Evolutionary conservation across 306 rosid species (phyloP).

Genomic region (Begonia masoniana): DNA sequence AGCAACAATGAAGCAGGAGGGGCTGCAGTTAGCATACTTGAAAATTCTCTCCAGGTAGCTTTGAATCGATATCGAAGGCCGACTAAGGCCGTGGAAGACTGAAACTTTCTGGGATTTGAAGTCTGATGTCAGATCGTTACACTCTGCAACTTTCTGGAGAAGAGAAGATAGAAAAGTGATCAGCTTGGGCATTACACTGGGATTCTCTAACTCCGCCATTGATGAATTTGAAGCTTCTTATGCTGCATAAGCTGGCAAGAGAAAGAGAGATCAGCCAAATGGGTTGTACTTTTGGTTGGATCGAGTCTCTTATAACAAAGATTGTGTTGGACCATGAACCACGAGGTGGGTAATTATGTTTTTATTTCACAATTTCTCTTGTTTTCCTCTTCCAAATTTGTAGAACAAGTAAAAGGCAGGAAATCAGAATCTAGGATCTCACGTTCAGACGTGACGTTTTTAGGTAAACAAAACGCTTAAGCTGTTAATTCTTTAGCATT

Average conservation of each 20-base stretch:
- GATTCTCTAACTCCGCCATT: slow-evolving; percentile 87
- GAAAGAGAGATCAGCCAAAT: too few species aligned
- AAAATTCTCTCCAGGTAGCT: slow-evolving; percentile 66
- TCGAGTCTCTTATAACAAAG: neutral
- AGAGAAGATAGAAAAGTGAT: slow-evolving; percentile 49
- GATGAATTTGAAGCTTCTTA: neutral
- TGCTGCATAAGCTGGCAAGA: too few species aligned
- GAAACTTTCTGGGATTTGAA: slow-evolving; percentile 35
- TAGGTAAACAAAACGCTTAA: too few species aligned
- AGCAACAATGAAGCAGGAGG: slow-evolving; percentile 77
- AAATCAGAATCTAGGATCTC: too few species aligned
- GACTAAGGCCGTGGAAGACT: slow-evolving; percentile 59
- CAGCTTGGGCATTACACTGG: slow-evolving; percentile 46
- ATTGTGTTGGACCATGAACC: neutral
- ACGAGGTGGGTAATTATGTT: slow-evolving; percentile 20
- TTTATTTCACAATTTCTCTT: neutral
- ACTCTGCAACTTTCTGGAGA: slow-evolving; percentile 49
- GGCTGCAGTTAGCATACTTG: slow-evolving; percentile 82
- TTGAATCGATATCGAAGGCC: slow-evolving; percentile 58
- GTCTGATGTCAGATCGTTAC: slow-evolving; percentile 40
- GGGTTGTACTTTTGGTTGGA: slow-evolving; percentile 7
- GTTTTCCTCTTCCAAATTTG: too few species aligned
- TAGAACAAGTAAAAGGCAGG: too few species aligned
- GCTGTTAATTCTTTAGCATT: too few species aligned
- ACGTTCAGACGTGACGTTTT: too few species aligned